Evolutionary conservation across 2,329 filamentous ascomycete species (phyloP).

Genomic region (Hymenoscyphus salicellus): DNA sequence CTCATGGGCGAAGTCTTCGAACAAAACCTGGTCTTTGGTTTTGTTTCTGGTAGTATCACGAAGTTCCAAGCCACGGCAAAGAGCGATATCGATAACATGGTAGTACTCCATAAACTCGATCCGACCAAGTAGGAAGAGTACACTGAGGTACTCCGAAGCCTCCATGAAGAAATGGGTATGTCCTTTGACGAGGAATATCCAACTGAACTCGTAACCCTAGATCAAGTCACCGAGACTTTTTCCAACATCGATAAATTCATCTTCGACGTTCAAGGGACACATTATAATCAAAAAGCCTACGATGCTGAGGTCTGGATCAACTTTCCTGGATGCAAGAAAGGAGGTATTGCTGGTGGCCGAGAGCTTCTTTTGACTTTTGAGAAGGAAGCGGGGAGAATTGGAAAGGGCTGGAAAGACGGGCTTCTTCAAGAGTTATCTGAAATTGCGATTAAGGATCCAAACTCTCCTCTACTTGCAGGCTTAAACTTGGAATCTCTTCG

Average conservation of each 20-base stretch:
- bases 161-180: neutral
- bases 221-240: neutral
- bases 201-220: neutral
- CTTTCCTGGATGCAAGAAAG: neutral
- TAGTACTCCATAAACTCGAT: neutral
- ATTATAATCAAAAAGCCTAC: neutral
- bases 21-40: neutral
- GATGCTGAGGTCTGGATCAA: neutral
- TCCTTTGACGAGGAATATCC: neutral
- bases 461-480: neutral
- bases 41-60: slow-evolving; percentile 1
- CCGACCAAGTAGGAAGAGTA: neutral
- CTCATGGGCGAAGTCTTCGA: neutral
- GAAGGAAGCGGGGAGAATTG: neutral
- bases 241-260: neutral
- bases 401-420: neutral
- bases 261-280: neutral
- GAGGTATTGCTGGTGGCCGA: neutral
- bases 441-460: slow-evolving; percentile 9
- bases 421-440: slow-evolving; percentile 12
- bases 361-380: neutral
- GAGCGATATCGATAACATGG: slow-evolving; percentile 3
- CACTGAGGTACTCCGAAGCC: neutral
- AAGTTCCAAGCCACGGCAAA: neutral
- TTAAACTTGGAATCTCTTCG: neutral